Evolutionary conservation across 129 eudicot species (phyloP).

Genomic region (Tagetes patula): DNA sequence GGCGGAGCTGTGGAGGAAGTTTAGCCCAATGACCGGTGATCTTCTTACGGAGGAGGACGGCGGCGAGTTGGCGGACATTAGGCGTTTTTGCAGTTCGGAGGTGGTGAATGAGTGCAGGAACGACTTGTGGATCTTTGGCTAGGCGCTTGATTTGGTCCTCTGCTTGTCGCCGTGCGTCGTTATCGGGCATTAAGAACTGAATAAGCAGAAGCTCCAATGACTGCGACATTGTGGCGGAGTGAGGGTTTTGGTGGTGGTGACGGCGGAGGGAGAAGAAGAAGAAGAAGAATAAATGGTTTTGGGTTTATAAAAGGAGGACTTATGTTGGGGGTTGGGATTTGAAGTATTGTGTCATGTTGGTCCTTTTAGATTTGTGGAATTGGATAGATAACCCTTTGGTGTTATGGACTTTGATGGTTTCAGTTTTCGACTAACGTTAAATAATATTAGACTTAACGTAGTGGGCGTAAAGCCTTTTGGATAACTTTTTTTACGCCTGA

Average conservation of each 20-base stretch:
- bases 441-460: no score
- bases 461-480: no score
- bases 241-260: slow-evolving; percentile 42
- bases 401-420: not conserved
- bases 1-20: slow-evolving; percentile 59
- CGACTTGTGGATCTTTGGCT: slow-evolving; percentile 94
- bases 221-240: slow-evolving; percentile 63
- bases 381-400: not conserved
- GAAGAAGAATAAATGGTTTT: not conserved
- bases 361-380: not conserved
- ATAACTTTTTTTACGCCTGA: no score
- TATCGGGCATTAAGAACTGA: slow-evolving; percentile 95
- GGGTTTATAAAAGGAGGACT: slow-evolving; percentile 19
- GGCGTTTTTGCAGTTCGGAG: slow-evolving; percentile 97
- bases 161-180: slow-evolving; percentile 95
- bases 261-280: not conserved
- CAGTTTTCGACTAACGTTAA: no score
- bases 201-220: slow-evolving; percentile 80
- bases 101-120: slow-evolving; percentile 88
- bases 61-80: slow-evolving; percentile 91
- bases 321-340: slow-evolving; percentile 19
- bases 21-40: slow-evolving; percentile 98
- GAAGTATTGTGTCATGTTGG: not conserved
- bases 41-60: slow-evolving; percentile 94
- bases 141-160: slow-evolving; percentile 96